A percentile compares a stretch with the other conserved stretches of the same genome.
Conservation (phyloP, 805 yeast species). For the Diddensiella santjacobensis region DNA sequence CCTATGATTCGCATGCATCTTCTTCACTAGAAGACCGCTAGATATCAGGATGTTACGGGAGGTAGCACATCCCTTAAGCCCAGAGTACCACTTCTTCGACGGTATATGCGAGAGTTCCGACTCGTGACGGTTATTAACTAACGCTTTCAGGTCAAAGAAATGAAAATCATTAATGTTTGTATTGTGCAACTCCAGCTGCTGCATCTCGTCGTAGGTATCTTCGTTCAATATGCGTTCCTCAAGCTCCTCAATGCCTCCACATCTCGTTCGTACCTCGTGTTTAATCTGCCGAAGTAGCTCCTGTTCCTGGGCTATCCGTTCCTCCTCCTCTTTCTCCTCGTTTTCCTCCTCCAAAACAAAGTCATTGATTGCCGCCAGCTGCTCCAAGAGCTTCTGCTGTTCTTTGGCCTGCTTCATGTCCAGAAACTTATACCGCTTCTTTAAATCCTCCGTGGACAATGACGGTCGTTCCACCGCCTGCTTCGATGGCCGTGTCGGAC, state of each 20-base stretch:
- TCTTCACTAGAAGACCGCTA: not conserved
- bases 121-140: not conserved
- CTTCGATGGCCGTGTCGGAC: not conserved
- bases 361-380: not conserved
- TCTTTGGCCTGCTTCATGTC: not conserved
- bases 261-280: not conserved
- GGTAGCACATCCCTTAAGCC: not conserved
- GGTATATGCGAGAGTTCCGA: not conserved
- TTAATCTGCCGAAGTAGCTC: not conserved
- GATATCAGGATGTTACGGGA: not conserved
- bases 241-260: not conserved
- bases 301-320: not conserved
- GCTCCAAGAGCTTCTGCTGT: not conserved
- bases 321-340: not conserved
- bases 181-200: not conserved
- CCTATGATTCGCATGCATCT: not conserved
- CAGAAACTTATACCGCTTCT: conserved; percentile 1
- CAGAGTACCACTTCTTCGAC: not conserved
- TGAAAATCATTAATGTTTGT: not conserved
- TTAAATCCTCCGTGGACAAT: not conserved
- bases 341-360: not conserved
- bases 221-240: not conserved
- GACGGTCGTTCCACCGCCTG: not conserved
- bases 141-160: not conserved
- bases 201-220: not conserved